Conservation (phyloP, 2,329 filamentous ascomycete genomes). For the Sporothrix schenckii region DNA sequence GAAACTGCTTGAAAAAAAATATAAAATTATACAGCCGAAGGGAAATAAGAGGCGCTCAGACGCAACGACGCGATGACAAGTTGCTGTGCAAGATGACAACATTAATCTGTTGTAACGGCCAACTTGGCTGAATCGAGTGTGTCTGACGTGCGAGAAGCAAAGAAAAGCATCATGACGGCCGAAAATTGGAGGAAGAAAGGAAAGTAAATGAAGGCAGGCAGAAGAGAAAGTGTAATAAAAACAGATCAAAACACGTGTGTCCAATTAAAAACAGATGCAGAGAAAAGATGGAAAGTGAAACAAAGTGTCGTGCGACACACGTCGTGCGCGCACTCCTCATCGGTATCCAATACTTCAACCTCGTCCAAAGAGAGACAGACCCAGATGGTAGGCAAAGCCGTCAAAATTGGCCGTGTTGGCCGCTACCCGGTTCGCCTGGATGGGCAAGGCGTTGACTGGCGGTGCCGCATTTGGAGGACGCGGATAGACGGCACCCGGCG, state of each 20-base stretch:
- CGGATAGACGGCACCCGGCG: background rate
- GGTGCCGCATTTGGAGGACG: background rate
- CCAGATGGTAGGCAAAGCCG: conserved; percentile 24
- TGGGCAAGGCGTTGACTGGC: background rate
- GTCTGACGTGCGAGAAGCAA: background rate
- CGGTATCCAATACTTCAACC: background rate
- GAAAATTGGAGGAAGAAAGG: background rate
- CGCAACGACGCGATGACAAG: background rate
- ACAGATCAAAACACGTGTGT: background rate
- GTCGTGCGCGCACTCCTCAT: background rate
- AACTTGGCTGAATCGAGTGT: background rate
- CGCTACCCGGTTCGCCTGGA: background rate
- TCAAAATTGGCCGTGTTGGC: conserved; percentile 12
- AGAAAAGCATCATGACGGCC: background rate
- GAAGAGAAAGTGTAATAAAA: background rate
- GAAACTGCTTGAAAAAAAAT: background rate
- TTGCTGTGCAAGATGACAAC: background rate
- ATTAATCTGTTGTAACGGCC: background rate
- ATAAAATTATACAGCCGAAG: background rate
- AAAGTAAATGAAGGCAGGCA: background rate
- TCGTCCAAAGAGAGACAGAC: background rate
- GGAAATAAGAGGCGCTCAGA: background rate
- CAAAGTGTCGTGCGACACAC: background rate
- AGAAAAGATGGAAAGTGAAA: background rate
- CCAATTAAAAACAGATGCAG: background rate